Conservation (phyloP, 345 rosid species). For the Noccaea bulbosa region DNA sequence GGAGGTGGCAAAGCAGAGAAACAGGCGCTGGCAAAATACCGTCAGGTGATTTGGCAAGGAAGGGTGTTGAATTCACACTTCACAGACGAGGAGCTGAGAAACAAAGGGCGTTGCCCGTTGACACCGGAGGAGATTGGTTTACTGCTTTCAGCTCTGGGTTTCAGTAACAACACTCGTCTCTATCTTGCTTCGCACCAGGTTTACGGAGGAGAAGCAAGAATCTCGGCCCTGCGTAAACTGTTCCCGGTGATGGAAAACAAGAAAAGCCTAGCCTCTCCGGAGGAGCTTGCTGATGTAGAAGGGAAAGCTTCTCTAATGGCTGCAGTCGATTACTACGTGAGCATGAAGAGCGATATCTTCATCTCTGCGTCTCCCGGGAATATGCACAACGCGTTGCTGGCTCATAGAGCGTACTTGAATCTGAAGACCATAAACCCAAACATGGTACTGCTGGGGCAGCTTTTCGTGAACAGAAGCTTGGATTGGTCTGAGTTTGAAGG, state of each 20-base stretch:
- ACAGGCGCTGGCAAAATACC: slow-evolving; percentile 83
- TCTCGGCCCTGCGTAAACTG: slow-evolving; percentile 64
- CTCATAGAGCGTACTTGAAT: slow-evolving; percentile 77
- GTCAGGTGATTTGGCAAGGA: slow-evolving; percentile 94
- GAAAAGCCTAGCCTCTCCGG: slow-evolving; percentile 75
- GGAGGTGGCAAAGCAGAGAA: slow-evolving; percentile 97
- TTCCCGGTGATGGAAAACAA: slow-evolving; percentile 89
- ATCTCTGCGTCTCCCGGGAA: slow-evolving; percentile 98
- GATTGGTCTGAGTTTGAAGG: slow-evolving; percentile 76
- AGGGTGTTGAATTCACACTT: slow-evolving; percentile 87
- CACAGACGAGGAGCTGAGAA: slow-evolving; percentile 77
- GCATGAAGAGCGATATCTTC: slow-evolving; percentile 90
- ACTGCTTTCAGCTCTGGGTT: slow-evolving; percentile 85
- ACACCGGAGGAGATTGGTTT: slow-evolving; percentile 97
- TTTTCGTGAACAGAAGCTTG: slow-evolving; percentile 80
- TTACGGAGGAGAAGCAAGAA: slow-evolving; percentile 93
- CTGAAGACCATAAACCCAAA: slow-evolving; percentile 89
- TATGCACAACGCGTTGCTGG: slow-evolving; percentile 96
- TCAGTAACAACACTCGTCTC: slow-evolving; percentile 79
- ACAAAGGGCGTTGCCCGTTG: slow-evolving; percentile 95
- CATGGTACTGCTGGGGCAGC: slow-evolving; percentile 78
- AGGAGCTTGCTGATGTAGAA: slow-evolving; percentile 62
- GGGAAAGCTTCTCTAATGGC: slow-evolving; percentile 89
- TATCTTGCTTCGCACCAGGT: slow-evolving; percentile 97
- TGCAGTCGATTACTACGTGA: slow-evolving; percentile 91